Evolutionary conservation across 306 rosid genomes (phyloP), one percentile per base, ranked within the genome.

Genomic region (Vigna angularis): DNA sequence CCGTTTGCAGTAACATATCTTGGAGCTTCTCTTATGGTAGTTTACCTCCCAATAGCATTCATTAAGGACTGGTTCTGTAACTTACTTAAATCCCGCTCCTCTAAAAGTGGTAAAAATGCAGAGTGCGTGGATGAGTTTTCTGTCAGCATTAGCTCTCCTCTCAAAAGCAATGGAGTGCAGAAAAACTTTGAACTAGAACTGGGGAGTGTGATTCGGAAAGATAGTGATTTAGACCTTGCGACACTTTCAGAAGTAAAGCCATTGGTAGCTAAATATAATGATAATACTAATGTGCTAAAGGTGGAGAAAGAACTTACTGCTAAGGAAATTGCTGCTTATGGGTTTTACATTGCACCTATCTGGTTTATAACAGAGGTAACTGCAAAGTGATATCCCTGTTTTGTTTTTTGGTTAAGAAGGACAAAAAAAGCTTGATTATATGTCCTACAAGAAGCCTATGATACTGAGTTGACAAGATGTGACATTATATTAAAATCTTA

Each of bases 1-100:
- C 99, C 99, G 50, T 96, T 96, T 85, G 99, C 96, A 4, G 87
- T 96, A 84, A 93, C 99, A 24, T 96, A 96, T 83, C 98, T 96
- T 28, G 99, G 99, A 85, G 99, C 96, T 83, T 96, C 98, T 74
- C 98, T 96, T 77, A 84, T 96, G 98, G 96, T 96, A 89, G 94
- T 96, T 76, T 96, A 93, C 92, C 91, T 96, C 79, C 99, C 99
- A 74, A 76, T 96, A 87, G 93, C 97, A 74, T 91, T 91, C 85
- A 76, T 93, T 79, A 96, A 96, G 98, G 98, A 96, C 86, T 96
- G 99, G 97, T 83, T 96, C 44, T 90, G 83, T 83, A 93, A 78
- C 81, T 85, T 87, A 42, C 85, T 93, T 82, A 87, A 79, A 79
- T 83, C 34, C 62, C 90, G 82, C 68, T 88, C 97, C 85, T 91